A percentile compares a stretch with the other conserved stretches of the same genome.
These are phyloP conservation scores for Tulasnella sp. DNA, from an alignment of 768 basidiomycete species.

Conservation along the genomic window DNA sequence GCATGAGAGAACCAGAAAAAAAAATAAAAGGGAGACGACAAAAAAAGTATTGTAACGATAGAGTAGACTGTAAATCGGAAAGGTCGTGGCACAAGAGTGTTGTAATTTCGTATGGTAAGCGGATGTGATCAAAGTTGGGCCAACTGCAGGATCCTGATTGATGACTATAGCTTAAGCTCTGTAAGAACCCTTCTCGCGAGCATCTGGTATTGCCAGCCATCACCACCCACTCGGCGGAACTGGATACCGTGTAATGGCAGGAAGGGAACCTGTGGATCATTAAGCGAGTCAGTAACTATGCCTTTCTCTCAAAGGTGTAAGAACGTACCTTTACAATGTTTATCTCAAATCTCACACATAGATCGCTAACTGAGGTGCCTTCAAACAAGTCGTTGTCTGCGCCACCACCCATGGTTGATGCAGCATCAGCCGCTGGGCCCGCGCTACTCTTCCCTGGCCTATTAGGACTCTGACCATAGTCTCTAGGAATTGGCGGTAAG, in stretches of 20 bases:
- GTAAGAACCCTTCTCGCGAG: conserved; percentile 77
- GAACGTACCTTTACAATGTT: conserved; percentile 83
- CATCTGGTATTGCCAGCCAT: conserved; percentile 97
- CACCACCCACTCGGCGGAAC: conserved; percentile 79
- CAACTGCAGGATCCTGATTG: not conserved
- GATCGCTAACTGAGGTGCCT: conserved; percentile 54
- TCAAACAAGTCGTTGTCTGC: conserved; percentile 59
- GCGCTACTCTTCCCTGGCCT: conserved; percentile 15
- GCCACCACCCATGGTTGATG: too few species aligned
- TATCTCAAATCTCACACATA: conserved; percentile 92
- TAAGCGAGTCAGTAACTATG: conserved; percentile 4
- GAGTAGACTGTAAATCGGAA: not conserved
- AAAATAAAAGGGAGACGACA: not conserved
- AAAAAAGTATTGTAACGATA: not conserved
- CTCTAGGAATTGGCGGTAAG: conserved; percentile 69
- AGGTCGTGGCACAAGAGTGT: not conserved
- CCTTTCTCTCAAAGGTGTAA: conserved; percentile 2
- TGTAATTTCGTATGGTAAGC: not conserved
- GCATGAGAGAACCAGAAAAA: conserved; percentile 1
- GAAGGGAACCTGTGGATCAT: conserved; percentile 61
- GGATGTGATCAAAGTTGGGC: not conserved
- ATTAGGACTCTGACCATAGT: conserved; percentile 34
- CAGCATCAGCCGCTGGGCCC: conserved; percentile 48
- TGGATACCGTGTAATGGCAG: conserved; percentile 89
- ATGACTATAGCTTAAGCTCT: conserved; percentile 63